Evolutionary conservation across 176 grass and related monocot genomes (phyloP).

Genomic region (Aegilops umbellulata): DNA sequence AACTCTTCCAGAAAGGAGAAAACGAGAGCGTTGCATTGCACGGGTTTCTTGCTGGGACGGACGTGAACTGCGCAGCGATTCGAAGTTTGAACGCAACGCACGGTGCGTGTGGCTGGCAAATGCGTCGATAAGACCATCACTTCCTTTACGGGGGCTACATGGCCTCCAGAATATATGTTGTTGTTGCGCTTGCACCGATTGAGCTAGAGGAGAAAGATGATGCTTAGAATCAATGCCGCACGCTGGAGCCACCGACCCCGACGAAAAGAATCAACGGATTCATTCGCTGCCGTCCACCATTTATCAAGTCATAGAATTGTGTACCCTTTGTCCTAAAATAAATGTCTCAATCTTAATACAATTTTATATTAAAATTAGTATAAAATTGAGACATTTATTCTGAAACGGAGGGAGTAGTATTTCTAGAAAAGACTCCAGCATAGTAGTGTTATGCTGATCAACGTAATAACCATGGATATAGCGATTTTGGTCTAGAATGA

Average conservation of each 20-base stretch:
- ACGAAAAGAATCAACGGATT: neutral
- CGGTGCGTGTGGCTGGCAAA: neutral
- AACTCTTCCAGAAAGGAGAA: neutral
- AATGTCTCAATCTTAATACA: too few species aligned
- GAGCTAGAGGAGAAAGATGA: neutral
- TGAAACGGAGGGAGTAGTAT: too few species aligned
- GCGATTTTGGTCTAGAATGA: too few species aligned
- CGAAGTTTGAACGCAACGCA: neutral
- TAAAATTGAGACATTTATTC: too few species aligned
- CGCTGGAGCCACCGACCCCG: neutral
- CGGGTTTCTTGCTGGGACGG: neutral
- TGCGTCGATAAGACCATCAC: neutral
- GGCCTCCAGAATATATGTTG: neutral
- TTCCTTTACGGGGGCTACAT: neutral
- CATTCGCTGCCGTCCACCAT: neutral
- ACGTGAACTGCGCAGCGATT: neutral
- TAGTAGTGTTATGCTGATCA: too few species aligned
- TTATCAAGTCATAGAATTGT: too few species aligned
- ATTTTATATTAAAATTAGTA: too few species aligned
- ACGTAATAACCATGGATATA: too few species aligned
- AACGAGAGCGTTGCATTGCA: neutral
- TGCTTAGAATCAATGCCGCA: neutral
- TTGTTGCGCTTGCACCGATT: neutral
- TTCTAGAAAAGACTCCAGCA: too few species aligned
- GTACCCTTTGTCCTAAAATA: too few species aligned